phyloP scores from a whole-genome alignment of 2,329 filamentous ascomycete genomes.

The Didymella glomerata region DNA sequence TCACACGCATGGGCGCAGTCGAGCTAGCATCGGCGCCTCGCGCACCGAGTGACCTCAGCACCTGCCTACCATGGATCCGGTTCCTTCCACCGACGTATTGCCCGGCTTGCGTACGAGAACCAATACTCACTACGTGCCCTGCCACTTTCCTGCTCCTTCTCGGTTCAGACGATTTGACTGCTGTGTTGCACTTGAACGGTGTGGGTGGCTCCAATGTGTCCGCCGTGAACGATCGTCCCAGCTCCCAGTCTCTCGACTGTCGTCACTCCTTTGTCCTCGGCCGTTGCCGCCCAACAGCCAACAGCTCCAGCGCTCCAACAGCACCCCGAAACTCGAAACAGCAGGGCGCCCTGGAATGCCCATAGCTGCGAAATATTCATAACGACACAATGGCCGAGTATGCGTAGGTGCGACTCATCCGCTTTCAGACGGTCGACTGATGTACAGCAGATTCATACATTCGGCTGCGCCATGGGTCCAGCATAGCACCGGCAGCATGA shows the following conservation, averaged over 20 bases:
- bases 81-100: conserved; percentile 19
- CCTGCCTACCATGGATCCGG: conserved; percentile 14
- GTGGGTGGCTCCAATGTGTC: conserved; percentile 19
- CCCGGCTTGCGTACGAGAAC: conserved; percentile 16
- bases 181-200: conserved; percentile 15
- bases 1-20: conserved; percentile 14
- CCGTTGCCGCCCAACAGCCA: conserved; percentile 20
- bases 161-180: conserved; percentile 7
- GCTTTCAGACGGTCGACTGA: conserved; percentile 4
- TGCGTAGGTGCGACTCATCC: conserved; percentile 28
- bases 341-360: conserved; percentile 23
- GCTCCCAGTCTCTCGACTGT: conserved; percentile 29
- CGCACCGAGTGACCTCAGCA: conserved; percentile 11
- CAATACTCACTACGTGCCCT: conserved; percentile 17
- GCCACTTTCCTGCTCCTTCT: conserved; percentile 9
- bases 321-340: conserved; percentile 2
- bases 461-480: conserved; percentile 49
- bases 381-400: conserved; percentile 35
- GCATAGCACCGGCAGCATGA: conserved; percentile 44
- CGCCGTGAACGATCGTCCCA: conserved; percentile 18
- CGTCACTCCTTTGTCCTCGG: conserved; percentile 48
- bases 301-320: conserved; percentile 17
- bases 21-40: conserved; percentile 7
- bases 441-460: conserved; percentile 42
- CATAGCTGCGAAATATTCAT: conserved; percentile 11